Evolutionary conservation across 2,329 filamentous ascomycete species (phyloP).

Genomic region (Xylariomycetidae sp.): DNA sequence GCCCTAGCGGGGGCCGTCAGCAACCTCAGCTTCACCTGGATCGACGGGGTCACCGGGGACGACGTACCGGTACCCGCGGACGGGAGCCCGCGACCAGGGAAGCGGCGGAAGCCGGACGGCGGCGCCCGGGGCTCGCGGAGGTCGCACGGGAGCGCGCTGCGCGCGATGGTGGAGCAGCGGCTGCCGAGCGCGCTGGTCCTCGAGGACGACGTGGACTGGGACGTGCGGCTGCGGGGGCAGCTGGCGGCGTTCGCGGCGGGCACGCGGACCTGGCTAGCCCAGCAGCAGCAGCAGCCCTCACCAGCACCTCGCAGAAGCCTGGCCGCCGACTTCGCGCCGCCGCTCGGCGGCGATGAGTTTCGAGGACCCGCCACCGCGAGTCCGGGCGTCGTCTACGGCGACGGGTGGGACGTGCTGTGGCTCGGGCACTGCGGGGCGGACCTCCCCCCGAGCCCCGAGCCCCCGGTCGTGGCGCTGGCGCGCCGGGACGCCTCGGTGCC

Average conservation of each 20-base stretch:
- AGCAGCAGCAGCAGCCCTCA: slow-evolving; percentile 4
- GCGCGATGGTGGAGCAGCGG: slow-evolving; percentile 37
- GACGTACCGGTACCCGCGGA: slow-evolving; percentile 26
- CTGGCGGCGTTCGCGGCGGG: slow-evolving; percentile 35
- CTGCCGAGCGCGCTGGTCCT: slow-evolving; percentile 44
- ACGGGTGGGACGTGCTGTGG: slow-evolving; percentile 22
- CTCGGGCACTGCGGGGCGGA: slow-evolving; percentile 22
- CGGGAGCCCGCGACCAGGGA: slow-evolving; percentile 18
- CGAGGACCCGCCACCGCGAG: slow-evolving; percentile 1
- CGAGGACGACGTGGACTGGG: slow-evolving; percentile 55
- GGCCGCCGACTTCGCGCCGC: not conserved
- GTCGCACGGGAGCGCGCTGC: slow-evolving; percentile 32
- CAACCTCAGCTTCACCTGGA: slow-evolving; percentile 37
- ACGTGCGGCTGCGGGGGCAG: slow-evolving; percentile 43
- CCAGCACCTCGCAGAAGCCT: not conserved
- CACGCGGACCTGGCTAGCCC: slow-evolving; percentile 20
- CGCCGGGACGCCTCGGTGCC: slow-evolving; percentile 16
- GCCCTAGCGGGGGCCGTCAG: slow-evolving; percentile 39
- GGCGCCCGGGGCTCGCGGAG: slow-evolving; percentile 32
- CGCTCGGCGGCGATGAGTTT: not conserved
- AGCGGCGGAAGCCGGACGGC: slow-evolving; percentile 14
- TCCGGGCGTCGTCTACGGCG: slow-evolving; percentile 13
- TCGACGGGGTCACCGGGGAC: slow-evolving; percentile 37
- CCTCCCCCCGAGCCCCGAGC: slow-evolving; percentile 8
- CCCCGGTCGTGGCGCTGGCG: slow-evolving; percentile 11